Conservation (phyloP, 1,284 basidiomycete genomes). For the Cystobasidiaceae sp. region DNA sequence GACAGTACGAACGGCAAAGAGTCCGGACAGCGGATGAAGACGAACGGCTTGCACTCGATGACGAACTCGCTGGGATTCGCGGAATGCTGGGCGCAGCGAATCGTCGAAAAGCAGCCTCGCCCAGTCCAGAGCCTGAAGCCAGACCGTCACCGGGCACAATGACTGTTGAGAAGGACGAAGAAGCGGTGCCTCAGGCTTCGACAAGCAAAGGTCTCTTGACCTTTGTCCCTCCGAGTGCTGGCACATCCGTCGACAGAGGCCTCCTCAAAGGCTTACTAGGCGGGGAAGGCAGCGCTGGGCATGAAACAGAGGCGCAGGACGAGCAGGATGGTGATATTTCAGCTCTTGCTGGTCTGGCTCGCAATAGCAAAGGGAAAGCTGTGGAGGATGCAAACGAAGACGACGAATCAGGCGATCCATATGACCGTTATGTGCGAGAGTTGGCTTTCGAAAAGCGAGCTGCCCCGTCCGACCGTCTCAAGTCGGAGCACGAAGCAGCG, state of each 20-base stretch:
- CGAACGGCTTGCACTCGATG: constrained; percentile 80
- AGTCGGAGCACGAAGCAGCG: constrained; percentile 91
- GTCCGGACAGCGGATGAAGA: constrained; percentile 81
- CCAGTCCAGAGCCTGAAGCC: no score
- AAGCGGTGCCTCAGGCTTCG: neutral
- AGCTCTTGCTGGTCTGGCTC: no score
- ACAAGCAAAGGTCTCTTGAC: constrained; percentile 32
- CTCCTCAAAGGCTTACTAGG: constrained; percentile 42
- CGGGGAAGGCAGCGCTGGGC: no score
- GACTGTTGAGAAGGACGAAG: neutral
- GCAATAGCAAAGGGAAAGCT: neutral
- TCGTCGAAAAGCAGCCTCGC: no score
- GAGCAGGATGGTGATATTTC: no score
- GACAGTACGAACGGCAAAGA: constrained; percentile 77
- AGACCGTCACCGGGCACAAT: no score
- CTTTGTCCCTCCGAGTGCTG: constrained; percentile 33
- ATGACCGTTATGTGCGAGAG: constrained; percentile 86
- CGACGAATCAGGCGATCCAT: no score
- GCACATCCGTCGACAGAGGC: constrained; percentile 39
- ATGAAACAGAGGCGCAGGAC: no score
- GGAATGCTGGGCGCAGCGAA: constrained; percentile 59
- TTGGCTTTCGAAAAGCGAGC: constrained; percentile 90
- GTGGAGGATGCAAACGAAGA: constrained; percentile 9
- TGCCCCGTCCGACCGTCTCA: constrained; percentile 90
- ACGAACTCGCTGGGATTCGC: constrained; percentile 77